Conservation (phyloP, 345 rosid species). For the Citropsis articulata region DNA sequence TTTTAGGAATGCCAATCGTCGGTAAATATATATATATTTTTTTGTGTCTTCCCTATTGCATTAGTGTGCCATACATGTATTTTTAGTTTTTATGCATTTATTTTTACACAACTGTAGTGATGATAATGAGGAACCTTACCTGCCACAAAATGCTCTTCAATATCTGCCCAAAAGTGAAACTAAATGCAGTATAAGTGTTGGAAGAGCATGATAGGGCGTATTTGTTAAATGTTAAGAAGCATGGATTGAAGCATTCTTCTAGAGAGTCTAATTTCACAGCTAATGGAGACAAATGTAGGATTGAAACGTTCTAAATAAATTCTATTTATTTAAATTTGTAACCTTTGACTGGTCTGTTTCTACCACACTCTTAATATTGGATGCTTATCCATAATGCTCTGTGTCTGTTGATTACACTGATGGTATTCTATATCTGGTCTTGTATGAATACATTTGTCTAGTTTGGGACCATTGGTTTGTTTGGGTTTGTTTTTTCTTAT, state of each 20-base stretch:
- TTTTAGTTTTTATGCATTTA: background rate
- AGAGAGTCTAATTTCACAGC: background rate
- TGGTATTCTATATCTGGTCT: background rate
- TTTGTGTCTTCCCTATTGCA: background rate
- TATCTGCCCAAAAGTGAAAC: background rate
- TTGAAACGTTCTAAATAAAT: background rate
- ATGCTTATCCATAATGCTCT: background rate
- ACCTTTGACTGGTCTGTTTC: background rate
- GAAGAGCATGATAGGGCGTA: background rate
- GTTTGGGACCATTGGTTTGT: background rate
- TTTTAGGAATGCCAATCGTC: background rate
- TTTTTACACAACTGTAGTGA: background rate
- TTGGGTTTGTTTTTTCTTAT: background rate
- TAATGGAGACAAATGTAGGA: background rate
- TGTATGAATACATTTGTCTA: constrained; percentile 13
- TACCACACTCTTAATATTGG: background rate
- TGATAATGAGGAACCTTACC: background rate
- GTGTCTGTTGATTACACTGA: background rate
- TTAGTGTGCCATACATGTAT: background rate
- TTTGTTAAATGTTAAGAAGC: background rate
- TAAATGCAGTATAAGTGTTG: background rate
- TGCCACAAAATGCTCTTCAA: background rate
- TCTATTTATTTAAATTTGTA: background rate
- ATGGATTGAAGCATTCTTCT: background rate
- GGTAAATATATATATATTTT: background rate